Conservation (phyloP, 371 early-diverging fungal genomes). For the Choanephora cucurbitarum region DNA sequence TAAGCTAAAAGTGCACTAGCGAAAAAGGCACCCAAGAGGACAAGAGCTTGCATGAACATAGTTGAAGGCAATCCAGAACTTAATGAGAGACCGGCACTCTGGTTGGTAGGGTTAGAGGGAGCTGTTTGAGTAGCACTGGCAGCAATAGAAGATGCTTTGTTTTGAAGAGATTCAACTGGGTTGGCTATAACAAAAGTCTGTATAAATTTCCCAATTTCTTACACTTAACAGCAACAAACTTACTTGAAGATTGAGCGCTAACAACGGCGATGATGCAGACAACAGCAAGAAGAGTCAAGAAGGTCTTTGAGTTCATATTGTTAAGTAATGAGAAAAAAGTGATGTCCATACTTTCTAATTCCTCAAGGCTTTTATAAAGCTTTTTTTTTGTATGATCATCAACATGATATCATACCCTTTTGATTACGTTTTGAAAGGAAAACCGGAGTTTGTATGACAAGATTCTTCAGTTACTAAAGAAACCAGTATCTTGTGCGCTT, state of each 20-base stretch:
- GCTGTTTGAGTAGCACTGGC: slow-evolving; percentile 23
- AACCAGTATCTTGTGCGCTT: too few species aligned
- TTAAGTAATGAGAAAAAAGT: neutral
- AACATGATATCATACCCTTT: neutral
- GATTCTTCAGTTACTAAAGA: too few species aligned
- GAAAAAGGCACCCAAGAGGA: slow-evolving; percentile 10
- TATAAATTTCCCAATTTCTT: too few species aligned
- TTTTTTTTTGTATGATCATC: neutral
- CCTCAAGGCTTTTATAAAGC: neutral
- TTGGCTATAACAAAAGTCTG: slow-evolving; percentile 1
- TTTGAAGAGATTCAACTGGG: slow-evolving; percentile 24
- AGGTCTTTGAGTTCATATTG: slow-evolving; percentile 29
- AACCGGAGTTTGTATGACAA: neutral
- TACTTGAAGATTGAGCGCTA: slow-evolving; percentile 19
- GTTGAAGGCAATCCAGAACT: slow-evolving; percentile 11
- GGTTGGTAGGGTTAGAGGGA: slow-evolving; percentile 12
- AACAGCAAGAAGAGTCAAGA: slow-evolving; percentile 18
- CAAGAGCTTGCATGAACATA: slow-evolving; percentile 11
- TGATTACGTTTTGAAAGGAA: neutral
- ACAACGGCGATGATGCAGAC: slow-evolving; percentile 22
- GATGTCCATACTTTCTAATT: neutral
- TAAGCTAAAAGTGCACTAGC: slow-evolving; percentile 20
- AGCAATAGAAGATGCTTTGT: slow-evolving; percentile 23
- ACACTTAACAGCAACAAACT: neutral
- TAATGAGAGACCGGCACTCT: slow-evolving; percentile 19